phyloP scores from a whole-genome alignment of 1,284 basidiomycete species.

The Leccinum solheimii region DNA sequence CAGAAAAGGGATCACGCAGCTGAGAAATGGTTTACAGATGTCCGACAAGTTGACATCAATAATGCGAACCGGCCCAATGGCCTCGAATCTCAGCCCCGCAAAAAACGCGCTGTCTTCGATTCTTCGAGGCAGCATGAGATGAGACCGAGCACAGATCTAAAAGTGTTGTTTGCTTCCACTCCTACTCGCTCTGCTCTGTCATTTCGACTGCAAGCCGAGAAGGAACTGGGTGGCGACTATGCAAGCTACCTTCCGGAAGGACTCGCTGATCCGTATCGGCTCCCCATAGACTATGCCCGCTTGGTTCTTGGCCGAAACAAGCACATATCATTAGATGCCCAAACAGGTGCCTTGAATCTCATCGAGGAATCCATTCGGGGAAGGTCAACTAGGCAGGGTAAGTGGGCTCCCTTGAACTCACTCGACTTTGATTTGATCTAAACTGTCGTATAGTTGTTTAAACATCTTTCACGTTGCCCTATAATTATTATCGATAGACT shows the following conservation, averaged over 20 bases:
- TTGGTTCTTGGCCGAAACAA: constrained; percentile 45
- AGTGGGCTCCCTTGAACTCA: background rate
- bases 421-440: background rate
- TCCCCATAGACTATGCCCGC: constrained; percentile 43
- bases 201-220: constrained; percentile 28
- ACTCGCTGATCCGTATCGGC: constrained; percentile 12
- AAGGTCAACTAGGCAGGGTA: constrained; percentile 14
- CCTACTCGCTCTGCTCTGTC: constrained; percentile 3
- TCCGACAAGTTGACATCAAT: constrained; percentile 24
- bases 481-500: constrained; percentile 3
- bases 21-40: constrained; percentile 25
- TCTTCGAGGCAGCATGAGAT: constrained; percentile 20
- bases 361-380: constrained; percentile 27
- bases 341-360: constrained; percentile 34
- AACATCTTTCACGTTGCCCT: background rate
- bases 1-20: constrained; percentile 25
- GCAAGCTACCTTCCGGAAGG: constrained; percentile 40
- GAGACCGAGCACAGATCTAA: constrained; percentile 29
- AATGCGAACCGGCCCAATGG: background rate
- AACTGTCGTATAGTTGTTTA: constrained; percentile 13
- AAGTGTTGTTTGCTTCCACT: constrained; percentile 23
- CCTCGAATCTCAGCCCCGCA: constrained; percentile 3
- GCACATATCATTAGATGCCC: constrained; percentile 40
- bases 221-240: constrained; percentile 54
- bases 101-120: constrained; percentile 4